These are phyloP conservation scores for Salix caprea DNA, from an alignment of 345 rosid genomes.

Conservation along the genomic window DNA sequence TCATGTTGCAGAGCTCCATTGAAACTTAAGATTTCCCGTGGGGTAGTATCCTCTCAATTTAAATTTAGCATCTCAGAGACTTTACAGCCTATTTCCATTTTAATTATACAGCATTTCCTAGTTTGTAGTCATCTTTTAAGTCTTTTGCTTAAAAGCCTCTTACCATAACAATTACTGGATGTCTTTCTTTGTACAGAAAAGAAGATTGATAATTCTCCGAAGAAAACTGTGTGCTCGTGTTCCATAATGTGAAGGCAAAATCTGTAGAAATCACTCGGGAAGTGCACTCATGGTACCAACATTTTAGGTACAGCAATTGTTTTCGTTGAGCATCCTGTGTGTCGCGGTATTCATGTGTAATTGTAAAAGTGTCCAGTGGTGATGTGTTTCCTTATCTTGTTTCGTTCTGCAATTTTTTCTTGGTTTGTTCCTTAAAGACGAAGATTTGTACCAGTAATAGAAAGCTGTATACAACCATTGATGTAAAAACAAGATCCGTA, in stretches of 20 bases:
- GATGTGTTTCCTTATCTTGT: slow-evolving; percentile 13
- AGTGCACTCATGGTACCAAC: slow-evolving; percentile 19
- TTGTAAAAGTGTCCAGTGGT: slow-evolving; percentile 8
- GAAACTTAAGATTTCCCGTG: not conserved
- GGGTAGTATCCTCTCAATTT: not conserved
- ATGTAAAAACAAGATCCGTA: slow-evolving; percentile 25
- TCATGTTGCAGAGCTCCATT: not conserved
- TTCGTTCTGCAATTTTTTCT: not conserved
- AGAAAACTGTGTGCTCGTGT: slow-evolving; percentile 75
- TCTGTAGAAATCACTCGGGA: slow-evolving; percentile 20
- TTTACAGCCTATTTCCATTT: not conserved
- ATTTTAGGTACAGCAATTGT: slow-evolving; percentile 42
- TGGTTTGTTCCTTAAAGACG: slow-evolving; percentile 8
- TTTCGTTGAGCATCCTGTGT: slow-evolving; percentile 17
- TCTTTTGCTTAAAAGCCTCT: not conserved
- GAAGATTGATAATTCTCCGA: slow-evolving; percentile 70
- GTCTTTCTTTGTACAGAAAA: slow-evolving; percentile 54
- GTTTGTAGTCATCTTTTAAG: not conserved
- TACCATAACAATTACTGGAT: slow-evolving; percentile 6
- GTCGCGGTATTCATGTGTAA: slow-evolving; percentile 23
- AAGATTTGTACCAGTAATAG: slow-evolving; percentile 17
- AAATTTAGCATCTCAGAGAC: not conserved
- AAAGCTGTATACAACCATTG: slow-evolving; percentile 34
- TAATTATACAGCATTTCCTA: not conserved
- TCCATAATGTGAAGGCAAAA: slow-evolving; percentile 55